A percentile compares a stretch with the other conserved stretches of the same genome.
phyloP scores from a whole-genome alignment of 176 grass and related monocot species.

The Eremochloa ophiuroides region DNA sequence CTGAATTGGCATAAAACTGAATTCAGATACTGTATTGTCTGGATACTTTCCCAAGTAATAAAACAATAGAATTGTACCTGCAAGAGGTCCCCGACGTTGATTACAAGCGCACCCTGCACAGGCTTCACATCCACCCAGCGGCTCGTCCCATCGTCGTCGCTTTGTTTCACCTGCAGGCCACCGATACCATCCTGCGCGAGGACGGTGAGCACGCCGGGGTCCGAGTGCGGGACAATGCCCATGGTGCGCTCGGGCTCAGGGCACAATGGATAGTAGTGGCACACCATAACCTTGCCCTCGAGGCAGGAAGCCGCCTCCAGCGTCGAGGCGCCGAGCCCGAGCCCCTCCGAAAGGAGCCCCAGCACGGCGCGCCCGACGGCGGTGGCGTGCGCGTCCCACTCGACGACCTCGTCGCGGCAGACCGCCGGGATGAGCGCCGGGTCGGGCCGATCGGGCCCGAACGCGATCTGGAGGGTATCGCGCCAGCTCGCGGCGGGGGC shows the following conservation, averaged over 20 bases:
- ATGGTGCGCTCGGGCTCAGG: conserved; percentile 79
- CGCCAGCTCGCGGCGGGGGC: conserved; percentile 82
- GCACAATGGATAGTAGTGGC: conserved; percentile 92
- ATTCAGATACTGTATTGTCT: neutral
- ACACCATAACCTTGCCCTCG: conserved; percentile 58
- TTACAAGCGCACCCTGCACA: conserved; percentile 61
- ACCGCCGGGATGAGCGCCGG: conserved; percentile 46
- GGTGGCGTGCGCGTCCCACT: conserved; percentile 53
- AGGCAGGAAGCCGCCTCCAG: conserved; percentile 45
- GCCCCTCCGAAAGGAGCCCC: conserved; percentile 56
- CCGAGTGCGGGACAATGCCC: conserved; percentile 67
- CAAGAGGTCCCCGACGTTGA: conserved; percentile 84
- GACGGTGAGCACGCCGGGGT: conserved; percentile 66
- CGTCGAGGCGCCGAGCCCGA: conserved; percentile 18
- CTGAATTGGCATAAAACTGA: neutral
- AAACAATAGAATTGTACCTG: conserved; percentile 40
- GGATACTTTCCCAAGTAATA: neutral
- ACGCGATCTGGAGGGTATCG: conserved; percentile 61
- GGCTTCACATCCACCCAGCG: conserved; percentile 72
- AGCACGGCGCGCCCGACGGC: conserved; percentile 37
- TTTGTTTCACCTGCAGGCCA: conserved; percentile 79
- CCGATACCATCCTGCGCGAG: conserved; percentile 62
- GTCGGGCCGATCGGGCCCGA: conserved; percentile 39
- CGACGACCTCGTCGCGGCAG: conserved; percentile 51
- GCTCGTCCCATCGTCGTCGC: conserved; percentile 24